These are phyloP conservation scores for Zasmidium cellare DNA, from an alignment of 2,329 filamentous ascomycete species.

Conservation along the genomic window DNA sequence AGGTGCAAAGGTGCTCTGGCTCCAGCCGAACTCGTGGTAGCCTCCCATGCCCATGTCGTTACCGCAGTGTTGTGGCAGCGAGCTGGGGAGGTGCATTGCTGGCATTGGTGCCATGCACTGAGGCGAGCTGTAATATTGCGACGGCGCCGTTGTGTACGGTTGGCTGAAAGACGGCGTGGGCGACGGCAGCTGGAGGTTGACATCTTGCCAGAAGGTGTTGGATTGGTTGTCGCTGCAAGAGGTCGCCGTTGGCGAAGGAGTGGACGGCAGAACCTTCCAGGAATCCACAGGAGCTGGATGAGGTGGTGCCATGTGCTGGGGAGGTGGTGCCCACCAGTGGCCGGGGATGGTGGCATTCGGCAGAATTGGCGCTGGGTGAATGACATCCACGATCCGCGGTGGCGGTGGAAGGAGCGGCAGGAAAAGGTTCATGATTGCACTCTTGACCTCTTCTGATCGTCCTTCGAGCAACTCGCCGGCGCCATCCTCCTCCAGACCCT, in stretches of 20 bases:
- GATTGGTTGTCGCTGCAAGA: conserved; percentile 71
- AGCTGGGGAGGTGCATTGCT: conserved; percentile 78
- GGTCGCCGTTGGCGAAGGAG: conserved; percentile 68
- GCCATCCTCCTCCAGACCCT: conserved; percentile 95
- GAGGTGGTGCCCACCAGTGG: conserved; percentile 78
- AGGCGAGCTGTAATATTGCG: conserved; percentile 76
- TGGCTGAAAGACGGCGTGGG: conserved; percentile 79
- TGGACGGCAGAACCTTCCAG: conserved; percentile 90
- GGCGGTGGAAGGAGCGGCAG: conserved; percentile 82
- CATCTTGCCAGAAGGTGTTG: conserved; percentile 74
- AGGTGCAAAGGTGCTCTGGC: conserved; percentile 75
- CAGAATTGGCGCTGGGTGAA: conserved; percentile 81
- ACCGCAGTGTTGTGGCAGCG: conserved; percentile 81
- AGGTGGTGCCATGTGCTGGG: conserved; percentile 58
- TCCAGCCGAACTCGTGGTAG: conserved; percentile 82
- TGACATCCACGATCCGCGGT: conserved; percentile 83
- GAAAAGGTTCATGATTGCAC: conserved; percentile 78
- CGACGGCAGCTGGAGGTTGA: conserved; percentile 72
- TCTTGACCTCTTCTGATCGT: conserved; percentile 91
- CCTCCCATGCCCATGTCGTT: conserved; percentile 62
- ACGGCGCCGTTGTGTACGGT: conserved; percentile 60
- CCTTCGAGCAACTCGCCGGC: conserved; percentile 89
- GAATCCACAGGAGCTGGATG: conserved; percentile 74
- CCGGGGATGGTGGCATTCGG: conserved; percentile 69
- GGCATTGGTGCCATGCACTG: conserved; percentile 73